Evolutionary conservation across 192 early-diverging fungal species (phyloP), one percentile per base, ranked within the genome.

Genomic region (Lobulomyces angularis): DNA sequence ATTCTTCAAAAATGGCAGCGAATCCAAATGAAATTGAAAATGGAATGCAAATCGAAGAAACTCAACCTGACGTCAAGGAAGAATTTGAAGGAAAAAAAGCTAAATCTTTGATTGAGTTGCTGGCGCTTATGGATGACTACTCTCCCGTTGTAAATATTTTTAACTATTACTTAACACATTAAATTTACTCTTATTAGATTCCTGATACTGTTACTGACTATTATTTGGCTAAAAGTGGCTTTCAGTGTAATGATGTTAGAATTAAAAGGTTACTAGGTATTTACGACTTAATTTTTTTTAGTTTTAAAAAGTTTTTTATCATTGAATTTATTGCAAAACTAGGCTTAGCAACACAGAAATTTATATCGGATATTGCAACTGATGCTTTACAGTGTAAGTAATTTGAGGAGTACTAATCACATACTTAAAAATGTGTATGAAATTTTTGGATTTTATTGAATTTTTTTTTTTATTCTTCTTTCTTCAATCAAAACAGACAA

Each of bases 181-280:
- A 22, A n/a, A n/a, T n/a, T n/a, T n/a, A n/a, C 8, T 8, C 42
- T 7, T 24, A n/a, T 19, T 53, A 84, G 81, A 89, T 90, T 34
- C 90, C 90, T 26, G 92, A 93, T 48, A 80, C 84, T 19, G 81
- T 93, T 8, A 90, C 88, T 8, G 90, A 97, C 52, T 89, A 97
- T 53, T 89, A 90, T 49, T 53, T 89, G 8, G 61, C 69, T 39
- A 57, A 69, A 30, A 74, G 80, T 9, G 86, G 84, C n/a, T 79
- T 87, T 42, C 71, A 81, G 28, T 83, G 78, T 42, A 74, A 82
- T 41, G 84, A 89, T 61, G 61, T 77, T 22, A 51, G 84, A 35
- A 64, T 87, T 76, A 78, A 59, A n/a, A 64, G 61, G n/a, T 14
- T 47, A 3, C 19, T 47, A 5, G 11, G 17, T 41, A 8, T 14